These are phyloP conservation scores for Scortechinia acanthostroma DNA, from an alignment of 2,329 filamentous ascomycete species.

Conservation along the genomic window DNA sequence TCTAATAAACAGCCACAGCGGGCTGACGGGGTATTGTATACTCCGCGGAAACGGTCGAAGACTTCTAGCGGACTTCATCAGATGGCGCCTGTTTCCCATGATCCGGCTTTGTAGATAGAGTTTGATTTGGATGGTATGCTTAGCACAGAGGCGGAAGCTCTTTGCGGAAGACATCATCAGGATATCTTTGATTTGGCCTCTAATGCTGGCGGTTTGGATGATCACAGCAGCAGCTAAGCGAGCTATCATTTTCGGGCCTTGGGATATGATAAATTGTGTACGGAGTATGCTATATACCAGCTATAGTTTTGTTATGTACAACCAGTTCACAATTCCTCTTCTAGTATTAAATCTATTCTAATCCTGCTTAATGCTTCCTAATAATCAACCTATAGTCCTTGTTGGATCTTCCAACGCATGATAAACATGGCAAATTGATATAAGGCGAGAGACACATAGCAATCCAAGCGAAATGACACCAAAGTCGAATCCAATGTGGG, in stretches of 20 bases:
- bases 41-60: not conserved
- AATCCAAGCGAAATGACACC: constrained; percentile 51
- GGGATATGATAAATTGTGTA: too few relatives aligned
- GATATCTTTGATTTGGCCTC: not conserved
- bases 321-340: too few relatives aligned
- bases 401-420: constrained; percentile 32
- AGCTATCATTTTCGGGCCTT: too few relatives aligned
- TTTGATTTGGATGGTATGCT: not conserved
- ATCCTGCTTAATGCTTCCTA: too few relatives aligned
- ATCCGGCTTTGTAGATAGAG: not conserved
- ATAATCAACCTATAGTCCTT: too few relatives aligned
- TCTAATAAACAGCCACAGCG: not conserved
- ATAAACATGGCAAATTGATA: constrained; percentile 40
- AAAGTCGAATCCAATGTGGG: constrained; percentile 50
- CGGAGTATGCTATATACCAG: too few relatives aligned
- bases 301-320: too few relatives aligned
- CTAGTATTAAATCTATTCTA: too few relatives aligned
- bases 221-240: too few relatives aligned
- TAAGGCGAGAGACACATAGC: constrained; percentile 38
- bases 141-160: not conserved
- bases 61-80: too few relatives aligned
- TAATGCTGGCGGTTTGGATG: too few relatives aligned
- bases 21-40: not conserved
- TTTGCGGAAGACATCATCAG: not conserved
- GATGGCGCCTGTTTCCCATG: not conserved